A percentile compares a stretch with the other conserved stretches of the same genome.
Conservation (phyloP, 2,329 filamentous ascomycete genomes). For the Aspergillus fischeri region DNA sequence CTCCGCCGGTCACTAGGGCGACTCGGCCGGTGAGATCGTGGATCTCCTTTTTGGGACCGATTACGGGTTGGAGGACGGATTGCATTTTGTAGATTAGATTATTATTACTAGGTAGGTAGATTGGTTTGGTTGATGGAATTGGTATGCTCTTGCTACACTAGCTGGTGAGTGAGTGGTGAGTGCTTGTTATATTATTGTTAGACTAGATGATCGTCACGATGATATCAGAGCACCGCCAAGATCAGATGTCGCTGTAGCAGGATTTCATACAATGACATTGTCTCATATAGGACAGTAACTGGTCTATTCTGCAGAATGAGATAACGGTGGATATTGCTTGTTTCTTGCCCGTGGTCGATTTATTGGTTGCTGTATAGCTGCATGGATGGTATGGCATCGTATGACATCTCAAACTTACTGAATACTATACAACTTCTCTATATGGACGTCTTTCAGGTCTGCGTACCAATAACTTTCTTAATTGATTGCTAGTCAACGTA, state of each 20-base stretch:
- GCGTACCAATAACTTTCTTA: too few species aligned
- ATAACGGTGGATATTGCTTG: background rate
- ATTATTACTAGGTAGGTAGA: too few species aligned
- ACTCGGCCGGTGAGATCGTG: constrained; percentile 34
- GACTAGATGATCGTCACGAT: background rate
- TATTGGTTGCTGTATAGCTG: too few species aligned
- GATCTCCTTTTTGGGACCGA: constrained; percentile 36
- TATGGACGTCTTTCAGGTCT: too few species aligned
- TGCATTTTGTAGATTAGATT: constrained; percentile 1
- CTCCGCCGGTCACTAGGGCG: constrained; percentile 38
- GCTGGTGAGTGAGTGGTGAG: too few species aligned
- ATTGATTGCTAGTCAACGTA: too few species aligned
- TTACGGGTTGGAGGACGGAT: constrained; percentile 29
- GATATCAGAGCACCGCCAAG: background rate
- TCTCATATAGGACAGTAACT: background rate
- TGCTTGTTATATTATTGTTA: background rate
- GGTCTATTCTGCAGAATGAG: background rate
- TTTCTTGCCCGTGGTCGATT: background rate
- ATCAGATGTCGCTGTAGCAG: background rate
- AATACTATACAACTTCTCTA: too few species aligned
- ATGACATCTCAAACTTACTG: too few species aligned
- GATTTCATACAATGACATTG: background rate
- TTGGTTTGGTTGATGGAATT: too few species aligned
- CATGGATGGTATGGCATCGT: too few species aligned
- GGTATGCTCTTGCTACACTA: too few species aligned